phyloP scores from a whole-genome alignment of 1,139 yeast species.

The Dujonia santamariae region DNA sequence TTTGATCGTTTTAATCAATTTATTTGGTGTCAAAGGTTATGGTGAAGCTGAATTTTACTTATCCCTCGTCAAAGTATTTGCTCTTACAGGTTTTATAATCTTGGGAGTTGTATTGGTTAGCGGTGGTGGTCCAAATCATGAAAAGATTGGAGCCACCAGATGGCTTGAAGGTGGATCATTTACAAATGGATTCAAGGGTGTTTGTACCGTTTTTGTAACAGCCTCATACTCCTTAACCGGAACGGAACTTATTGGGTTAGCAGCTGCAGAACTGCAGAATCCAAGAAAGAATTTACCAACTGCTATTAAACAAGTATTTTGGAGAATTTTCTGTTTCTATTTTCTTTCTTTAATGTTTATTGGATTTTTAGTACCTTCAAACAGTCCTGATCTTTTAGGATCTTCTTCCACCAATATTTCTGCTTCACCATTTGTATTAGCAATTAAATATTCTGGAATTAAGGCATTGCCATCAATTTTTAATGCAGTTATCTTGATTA shows the following conservation, averaged over 20 bases:
- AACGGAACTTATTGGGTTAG: constrained; percentile 48
- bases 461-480: constrained; percentile 41
- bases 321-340: constrained; percentile 42
- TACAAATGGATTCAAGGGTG: constrained; percentile 42
- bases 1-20: constrained; percentile 51
- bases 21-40: constrained; percentile 70
- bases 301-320: constrained; percentile 42
- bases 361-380: constrained; percentile 35
- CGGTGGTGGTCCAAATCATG: constrained; percentile 66
- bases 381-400: constrained; percentile 31
- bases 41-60: constrained; percentile 73
- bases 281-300: constrained; percentile 37
- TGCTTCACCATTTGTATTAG: constrained; percentile 57
- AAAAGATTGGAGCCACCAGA: constrained; percentile 59
- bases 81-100: constrained; percentile 63
- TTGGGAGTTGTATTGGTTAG: constrained; percentile 58
- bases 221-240: constrained; percentile 44
- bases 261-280: constrained; percentile 36
- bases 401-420: constrained; percentile 25
- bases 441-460: constrained; percentile 53
- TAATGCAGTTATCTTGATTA: constrained; percentile 40
- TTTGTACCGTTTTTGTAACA: constrained; percentile 39
- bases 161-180: constrained; percentile 62
- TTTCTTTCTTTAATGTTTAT: constrained; percentile 37
- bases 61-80: constrained; percentile 56